Evolutionary conservation across 2,329 filamentous ascomycete species (phyloP), one percentile per base, ranked within the genome.

Genomic region (Hirsutella rhossiliensis): DNA sequence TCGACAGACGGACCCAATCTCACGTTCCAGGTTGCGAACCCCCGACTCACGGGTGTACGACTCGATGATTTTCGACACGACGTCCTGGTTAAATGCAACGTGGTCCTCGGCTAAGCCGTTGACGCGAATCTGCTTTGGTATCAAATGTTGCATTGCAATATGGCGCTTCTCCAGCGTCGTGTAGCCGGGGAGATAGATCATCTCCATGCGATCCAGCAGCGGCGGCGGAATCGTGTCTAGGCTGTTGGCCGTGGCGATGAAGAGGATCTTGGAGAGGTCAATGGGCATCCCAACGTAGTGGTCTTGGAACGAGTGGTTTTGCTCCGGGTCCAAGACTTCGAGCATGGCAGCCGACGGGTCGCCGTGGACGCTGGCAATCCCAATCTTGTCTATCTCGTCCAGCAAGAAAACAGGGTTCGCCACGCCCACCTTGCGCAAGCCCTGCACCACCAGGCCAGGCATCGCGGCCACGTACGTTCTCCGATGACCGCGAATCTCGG

Each of bases 391-490:
- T 53, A 98, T 96, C 67, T 98, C 92, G 58, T 98, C 92, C 12
- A 98, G 79, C 39, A 98, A 68, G 66, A 98, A 86, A 45, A 98
- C 90, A 0, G 92, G 92, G 58, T 98, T 98, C 3, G 87, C 80
- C 18, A 97, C 90, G 40, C 89, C 90, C 29, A 94, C 90, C 67
- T 97, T 98, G 67, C 92, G 89, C 44, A 98, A 62, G 0, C 90
- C 92, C 60, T 88, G 89, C 28, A 97, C 89, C 47, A 98, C 84
- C 44, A 97, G 72, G 43, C 92, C 92, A 11, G 92, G 92, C 90
- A 98, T 96, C n/a, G 92, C 92, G 19, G 92, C 92, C 46, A 98
- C 92, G 58, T 98, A 98, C 1, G 92, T 98, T 53, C 92, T 76
- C 45, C 92, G 78, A 63, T 98, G 92, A 11, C 92, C 92, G 47